phyloP scores from a whole-genome alignment of 2,329 filamentous ascomycete genomes.

The Trichoderma gracile region DNA sequence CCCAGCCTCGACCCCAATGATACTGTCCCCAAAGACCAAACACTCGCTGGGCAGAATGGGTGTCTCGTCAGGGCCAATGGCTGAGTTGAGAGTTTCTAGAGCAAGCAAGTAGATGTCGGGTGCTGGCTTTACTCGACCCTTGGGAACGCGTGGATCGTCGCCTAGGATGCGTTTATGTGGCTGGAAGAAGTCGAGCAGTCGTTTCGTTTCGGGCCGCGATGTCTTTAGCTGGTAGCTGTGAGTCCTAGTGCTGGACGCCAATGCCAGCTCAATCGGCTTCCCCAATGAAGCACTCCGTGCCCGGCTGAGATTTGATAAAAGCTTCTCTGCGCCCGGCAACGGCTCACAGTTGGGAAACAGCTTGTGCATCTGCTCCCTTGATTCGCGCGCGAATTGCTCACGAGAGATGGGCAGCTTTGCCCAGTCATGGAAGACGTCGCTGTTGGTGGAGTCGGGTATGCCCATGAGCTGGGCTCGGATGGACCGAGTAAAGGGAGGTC shows the following conservation, averaged over 20 bases:
- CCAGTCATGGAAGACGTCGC: constrained; percentile 9
- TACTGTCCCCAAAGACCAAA: constrained; percentile 73
- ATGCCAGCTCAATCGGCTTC: neutral
- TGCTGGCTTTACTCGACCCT: constrained; percentile 67
- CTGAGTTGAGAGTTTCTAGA: constrained; percentile 62
- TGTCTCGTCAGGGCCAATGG: constrained; percentile 49
- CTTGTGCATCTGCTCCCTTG: constrained; percentile 1
- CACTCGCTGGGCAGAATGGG: constrained; percentile 64
- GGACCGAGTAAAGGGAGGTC: neutral
- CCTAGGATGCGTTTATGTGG: neutral
- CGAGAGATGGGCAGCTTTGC: constrained; percentile 2
- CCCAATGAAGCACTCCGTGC: neutral
- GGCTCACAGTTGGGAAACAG: constrained; percentile 5
- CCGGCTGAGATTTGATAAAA: neutral
- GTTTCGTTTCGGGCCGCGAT: neutral
- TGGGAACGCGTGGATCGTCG: constrained; percentile 4
- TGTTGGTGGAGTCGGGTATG: constrained; percentile 4
- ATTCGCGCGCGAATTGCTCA: constrained; percentile 9
- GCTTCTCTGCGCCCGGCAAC: constrained; percentile 5
- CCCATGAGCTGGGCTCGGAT: constrained; percentile 13
- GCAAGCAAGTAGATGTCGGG: constrained; percentile 74
- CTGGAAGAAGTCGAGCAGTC: neutral
- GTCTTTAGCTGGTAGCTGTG: constrained; percentile 2
- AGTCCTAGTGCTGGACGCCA: constrained; percentile 1
- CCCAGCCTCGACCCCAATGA: constrained; percentile 70